These are phyloP conservation scores for Ogataea angusta DNA, from an alignment of 805 yeast genomes.

Conservation along the genomic window DNA sequence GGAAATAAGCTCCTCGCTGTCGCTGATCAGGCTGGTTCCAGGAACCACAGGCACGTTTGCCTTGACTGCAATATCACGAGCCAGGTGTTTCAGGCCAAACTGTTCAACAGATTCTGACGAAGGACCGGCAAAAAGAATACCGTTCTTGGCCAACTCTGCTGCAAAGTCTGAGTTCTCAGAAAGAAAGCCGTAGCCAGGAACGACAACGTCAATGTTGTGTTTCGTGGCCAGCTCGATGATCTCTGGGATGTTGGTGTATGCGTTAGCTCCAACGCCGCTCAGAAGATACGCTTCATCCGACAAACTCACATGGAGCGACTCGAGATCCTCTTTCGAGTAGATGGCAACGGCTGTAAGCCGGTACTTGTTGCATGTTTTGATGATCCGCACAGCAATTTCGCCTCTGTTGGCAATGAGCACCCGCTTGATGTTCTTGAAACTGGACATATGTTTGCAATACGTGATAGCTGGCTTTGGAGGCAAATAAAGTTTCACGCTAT, in stretches of 20 bases:
- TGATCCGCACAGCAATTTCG: constrained; percentile 93
- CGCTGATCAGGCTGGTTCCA: constrained; percentile 78
- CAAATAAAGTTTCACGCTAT: not conserved
- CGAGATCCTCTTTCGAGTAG: constrained; percentile 85
- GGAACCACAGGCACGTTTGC: constrained; percentile 96
- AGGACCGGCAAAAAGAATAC: constrained; percentile 92
- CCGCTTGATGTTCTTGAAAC: constrained; percentile 40
- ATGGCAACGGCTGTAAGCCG: constrained; percentile 79
- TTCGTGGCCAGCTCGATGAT: constrained; percentile 79
- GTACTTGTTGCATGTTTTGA: constrained; percentile 80
- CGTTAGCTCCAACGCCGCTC: constrained; percentile 80
- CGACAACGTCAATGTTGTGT: constrained; percentile 85
- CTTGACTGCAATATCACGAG: constrained; percentile 82
- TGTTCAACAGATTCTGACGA: constrained; percentile 87
- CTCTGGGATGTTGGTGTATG: constrained; percentile 82
- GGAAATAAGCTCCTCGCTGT: constrained; percentile 65
- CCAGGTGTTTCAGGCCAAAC: constrained; percentile 92
- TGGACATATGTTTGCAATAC: constrained; percentile 1
- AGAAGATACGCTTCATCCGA: constrained; percentile 82
- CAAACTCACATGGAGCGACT: constrained; percentile 76
- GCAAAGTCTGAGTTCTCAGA: constrained; percentile 98
- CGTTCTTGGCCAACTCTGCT: constrained; percentile 76
- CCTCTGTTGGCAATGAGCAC: constrained; percentile 96
- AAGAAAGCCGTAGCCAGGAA: constrained; percentile 96
- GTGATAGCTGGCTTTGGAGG: not conserved